Evolutionary conservation across 192 early-diverging fungal species (phyloP).

Genomic region (Umbelopsis isabellina): DNA sequence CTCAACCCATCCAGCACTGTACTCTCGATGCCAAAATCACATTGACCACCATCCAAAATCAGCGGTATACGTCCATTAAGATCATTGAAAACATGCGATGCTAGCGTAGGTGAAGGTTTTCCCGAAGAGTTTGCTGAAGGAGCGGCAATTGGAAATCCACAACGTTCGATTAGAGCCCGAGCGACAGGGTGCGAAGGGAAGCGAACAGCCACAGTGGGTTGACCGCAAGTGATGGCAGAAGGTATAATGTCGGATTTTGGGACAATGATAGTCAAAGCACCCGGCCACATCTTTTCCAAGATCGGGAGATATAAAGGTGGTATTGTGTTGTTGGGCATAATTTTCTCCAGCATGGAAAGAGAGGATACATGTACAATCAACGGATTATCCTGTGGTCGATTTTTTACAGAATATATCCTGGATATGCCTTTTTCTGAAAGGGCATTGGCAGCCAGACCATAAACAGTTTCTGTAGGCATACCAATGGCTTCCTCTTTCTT

Average conservation of each 20-base stretch:
- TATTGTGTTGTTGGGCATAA: conserved; percentile 65
- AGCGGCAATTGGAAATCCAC: conserved; percentile 91
- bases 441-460: conserved; percentile 94
- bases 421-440: conserved; percentile 64
- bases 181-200: conserved; percentile 93
- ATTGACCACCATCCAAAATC: conserved; percentile 89
- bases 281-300: conserved; percentile 86
- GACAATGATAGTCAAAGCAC: conserved; percentile 89
- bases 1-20: conserved; percentile 91
- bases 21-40: conserved; percentile 89
- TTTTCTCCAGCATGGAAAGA: conserved; percentile 79
- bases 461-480: conserved; percentile 98
- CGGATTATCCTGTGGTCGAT: conserved; percentile 93
- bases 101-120: conserved; percentile 91
- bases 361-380: conserved; percentile 96
- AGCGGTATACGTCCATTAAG: conserved; percentile 79
- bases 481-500: conserved; percentile 68
- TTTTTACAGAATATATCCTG: conserved; percentile 85
- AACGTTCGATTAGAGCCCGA: conserved; percentile 80
- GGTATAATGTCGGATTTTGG: conserved; percentile 76
- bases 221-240: conserved; percentile 78
- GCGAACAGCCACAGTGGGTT: conserved; percentile 85
- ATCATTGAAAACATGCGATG: conserved; percentile 86
- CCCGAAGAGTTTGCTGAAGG: conserved; percentile 98
- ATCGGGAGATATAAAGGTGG: conserved; percentile 71